Conservation (phyloP, 2,329 filamentous ascomycete species). For the Leptographium radiaticola region DNA sequence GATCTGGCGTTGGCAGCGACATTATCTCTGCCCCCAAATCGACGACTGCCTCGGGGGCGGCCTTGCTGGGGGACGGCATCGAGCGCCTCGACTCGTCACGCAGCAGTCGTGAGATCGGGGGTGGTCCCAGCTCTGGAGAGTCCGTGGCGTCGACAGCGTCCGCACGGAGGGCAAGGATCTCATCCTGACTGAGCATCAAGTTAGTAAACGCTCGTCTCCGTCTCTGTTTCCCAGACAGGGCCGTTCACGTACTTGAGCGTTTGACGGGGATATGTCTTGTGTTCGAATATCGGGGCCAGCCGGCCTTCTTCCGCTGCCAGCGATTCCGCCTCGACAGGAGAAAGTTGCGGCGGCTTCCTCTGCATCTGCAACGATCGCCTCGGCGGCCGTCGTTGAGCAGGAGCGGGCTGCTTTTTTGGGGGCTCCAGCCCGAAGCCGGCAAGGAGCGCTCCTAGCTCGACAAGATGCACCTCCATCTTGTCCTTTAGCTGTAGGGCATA, state of each 20-base stretch:
- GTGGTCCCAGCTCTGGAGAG: conserved; percentile 57
- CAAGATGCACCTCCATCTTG: conserved; percentile 58
- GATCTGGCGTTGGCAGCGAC: not conserved
- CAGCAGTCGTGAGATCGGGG: conserved; percentile 40
- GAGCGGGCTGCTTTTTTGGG: conserved; percentile 34
- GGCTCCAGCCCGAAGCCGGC: conserved; percentile 51
- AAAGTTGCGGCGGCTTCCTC: conserved; percentile 41
- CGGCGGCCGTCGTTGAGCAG: conserved; percentile 32
- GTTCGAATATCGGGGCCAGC: conserved; percentile 56
- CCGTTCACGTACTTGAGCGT: conserved; percentile 48
- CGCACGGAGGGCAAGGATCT: conserved; percentile 46
- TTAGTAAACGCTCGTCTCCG: not conserved
- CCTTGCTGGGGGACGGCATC: conserved; percentile 21
- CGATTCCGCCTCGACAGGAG: conserved; percentile 40
- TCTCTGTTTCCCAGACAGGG: not conserved
- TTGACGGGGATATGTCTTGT: conserved; percentile 51
- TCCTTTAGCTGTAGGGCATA: conserved; percentile 57
- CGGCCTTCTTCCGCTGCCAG: conserved; percentile 38
- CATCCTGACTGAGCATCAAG: conserved; percentile 34
- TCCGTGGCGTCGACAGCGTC: conserved; percentile 37
- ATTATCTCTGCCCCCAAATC: not conserved
- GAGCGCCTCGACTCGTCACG: conserved; percentile 1
- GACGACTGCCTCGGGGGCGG: not conserved
- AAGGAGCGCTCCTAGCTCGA: conserved; percentile 56
- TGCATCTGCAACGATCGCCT: conserved; percentile 18